Evolutionary conservation across 106 monocot genomes (phyloP), one percentile per base, ranked within the genome.

Genomic region (Posidonia australis): DNA sequence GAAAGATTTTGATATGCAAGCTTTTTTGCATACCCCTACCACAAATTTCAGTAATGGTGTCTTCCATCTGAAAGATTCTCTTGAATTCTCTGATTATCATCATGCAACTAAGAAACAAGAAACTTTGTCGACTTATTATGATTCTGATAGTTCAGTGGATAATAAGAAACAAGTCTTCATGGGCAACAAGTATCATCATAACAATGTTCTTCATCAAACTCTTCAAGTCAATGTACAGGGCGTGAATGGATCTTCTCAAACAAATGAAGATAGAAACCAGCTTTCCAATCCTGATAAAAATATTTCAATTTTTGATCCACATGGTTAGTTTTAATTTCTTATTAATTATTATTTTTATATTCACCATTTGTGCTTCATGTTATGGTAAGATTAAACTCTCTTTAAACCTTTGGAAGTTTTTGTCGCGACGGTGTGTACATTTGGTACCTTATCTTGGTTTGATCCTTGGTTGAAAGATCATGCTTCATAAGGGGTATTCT

Each of bases 111-210:
- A 67, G 67, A 62, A 57, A 24, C 73, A 69, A 54, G 48, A 67
- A 72, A 29, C 25, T 29, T 28, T 45, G 48, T 77, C 66, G 61
- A 71, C 32, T 54, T 14, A 2, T 27, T 65, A 29, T 71, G 65
- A 71, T 67, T 83, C 85, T 44, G 78, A 85, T 66, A 85, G 85
- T 71, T 90, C 90, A 9, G 47, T 85, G 71, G 80, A 76, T 23
- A 76, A 83, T 67, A 54, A 71, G 12, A 83, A 79, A 58, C 12
- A 20, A 61, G 44, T 48, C 10, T 62, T 42, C 24, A 17, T 4
- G 16, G 60, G 46, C 9, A 54, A 26, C 46, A 71, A 72, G 36
- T 29, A 55, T 16, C 41, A 21, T 61, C 17, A n/a, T 20, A 18
- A 61, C n/a, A 21, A 1, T 16, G 42, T 11, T 7, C 36, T 20